phyloP scores from a whole-genome alignment of 495 filamentous ascomycete species.

The Aspergillus olivimuriae region DNA sequence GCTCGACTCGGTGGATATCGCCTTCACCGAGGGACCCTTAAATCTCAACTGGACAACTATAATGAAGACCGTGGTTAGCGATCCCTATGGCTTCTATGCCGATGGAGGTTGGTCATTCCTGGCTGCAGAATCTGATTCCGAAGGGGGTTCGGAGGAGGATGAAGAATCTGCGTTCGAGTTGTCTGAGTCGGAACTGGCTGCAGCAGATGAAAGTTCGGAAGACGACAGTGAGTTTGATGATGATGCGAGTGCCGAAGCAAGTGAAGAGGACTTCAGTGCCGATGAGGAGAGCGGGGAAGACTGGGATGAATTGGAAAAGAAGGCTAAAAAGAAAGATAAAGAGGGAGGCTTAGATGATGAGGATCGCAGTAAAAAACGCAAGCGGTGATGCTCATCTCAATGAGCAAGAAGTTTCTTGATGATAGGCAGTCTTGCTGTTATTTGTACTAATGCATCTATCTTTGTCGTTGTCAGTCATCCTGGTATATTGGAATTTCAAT shows the following conservation, averaged over 20 bases:
- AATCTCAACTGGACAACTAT: slow-evolving; percentile 99
- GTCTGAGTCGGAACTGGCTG: slow-evolving; percentile 72
- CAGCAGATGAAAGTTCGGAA: slow-evolving; percentile 71
- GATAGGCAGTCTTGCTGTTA: too few species aligned
- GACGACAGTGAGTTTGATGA: slow-evolving; percentile 92
- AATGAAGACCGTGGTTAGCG: slow-evolving; percentile 95
- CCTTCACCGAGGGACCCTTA: slow-evolving; percentile 89
- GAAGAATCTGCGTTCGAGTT: slow-evolving; percentile 93
- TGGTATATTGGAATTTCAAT: too few species aligned
- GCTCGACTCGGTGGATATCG: slow-evolving; percentile 90
- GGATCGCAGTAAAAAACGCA: slow-evolving; percentile 52
- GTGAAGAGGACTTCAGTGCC: slow-evolving; percentile 64
- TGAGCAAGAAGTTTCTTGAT: too few species aligned
- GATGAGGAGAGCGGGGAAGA: slow-evolving; percentile 83
- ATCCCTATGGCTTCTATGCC: slow-evolving; percentile 89
- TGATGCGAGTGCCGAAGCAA: slow-evolving; percentile 73
- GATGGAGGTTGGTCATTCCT: slow-evolving; percentile 97
- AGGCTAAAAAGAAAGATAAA: slow-evolving; percentile 81
- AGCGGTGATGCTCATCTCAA: slow-evolving; percentile 39
- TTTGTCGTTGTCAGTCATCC: too few species aligned
- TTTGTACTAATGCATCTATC: too few species aligned
- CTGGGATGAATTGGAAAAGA: slow-evolving; percentile 88
- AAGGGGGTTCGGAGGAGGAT: slow-evolving; percentile 69
- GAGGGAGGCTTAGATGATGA: slow-evolving; percentile 70
- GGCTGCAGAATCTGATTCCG: slow-evolving; percentile 78